phyloP scores from a whole-genome alignment of 2,329 filamentous ascomycete genomes.

The Claviceps arundinis region DNA sequence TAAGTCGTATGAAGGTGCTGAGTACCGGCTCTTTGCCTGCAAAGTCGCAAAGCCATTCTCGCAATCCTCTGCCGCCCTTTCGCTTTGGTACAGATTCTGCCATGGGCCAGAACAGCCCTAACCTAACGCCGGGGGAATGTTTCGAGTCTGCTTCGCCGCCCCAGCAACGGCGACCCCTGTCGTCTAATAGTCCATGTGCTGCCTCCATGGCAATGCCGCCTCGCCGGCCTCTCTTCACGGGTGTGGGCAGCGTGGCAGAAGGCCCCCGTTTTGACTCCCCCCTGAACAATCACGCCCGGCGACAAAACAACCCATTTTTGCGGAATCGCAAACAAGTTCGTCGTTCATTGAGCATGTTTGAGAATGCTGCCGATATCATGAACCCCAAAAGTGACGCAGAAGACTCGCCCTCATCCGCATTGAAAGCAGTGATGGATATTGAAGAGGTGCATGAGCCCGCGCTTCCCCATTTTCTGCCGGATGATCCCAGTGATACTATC shows the following conservation, averaged over 20 bases:
- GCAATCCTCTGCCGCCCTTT: constrained; percentile 50
- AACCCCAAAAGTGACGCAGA: constrained; percentile 56
- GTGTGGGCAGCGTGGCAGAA: constrained; percentile 34
- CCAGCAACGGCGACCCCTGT: constrained; percentile 50
- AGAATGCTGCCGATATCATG: constrained; percentile 78
- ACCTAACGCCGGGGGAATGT: constrained; percentile 62
- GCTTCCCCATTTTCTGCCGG: constrained; percentile 72
- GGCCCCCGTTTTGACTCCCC: constrained; percentile 62
- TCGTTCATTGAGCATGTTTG: constrained; percentile 95
- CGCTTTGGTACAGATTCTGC: constrained; percentile 45
- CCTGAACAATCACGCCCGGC: constrained; percentile 54
- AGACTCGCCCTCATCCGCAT: constrained; percentile 26
- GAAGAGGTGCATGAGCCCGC: constrained; percentile 61
- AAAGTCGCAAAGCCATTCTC: constrained; percentile 47
- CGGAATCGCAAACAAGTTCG: constrained; percentile 80
- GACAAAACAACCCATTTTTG: constrained; percentile 56
- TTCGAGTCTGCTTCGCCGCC: constrained; percentile 64
- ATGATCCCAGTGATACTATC: constrained; percentile 72
- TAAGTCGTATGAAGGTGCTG: constrained; percentile 62
- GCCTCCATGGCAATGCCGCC: constrained; percentile 44
- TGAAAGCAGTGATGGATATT: constrained; percentile 71
- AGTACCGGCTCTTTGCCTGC: constrained; percentile 52
- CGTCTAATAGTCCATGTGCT: constrained; percentile 43
- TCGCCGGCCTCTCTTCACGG: constrained; percentile 51
- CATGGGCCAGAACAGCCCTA: constrained; percentile 17